Conservation (phyloP, 371 early-diverging fungal genomes). For the Mucor saturninus region DNA sequence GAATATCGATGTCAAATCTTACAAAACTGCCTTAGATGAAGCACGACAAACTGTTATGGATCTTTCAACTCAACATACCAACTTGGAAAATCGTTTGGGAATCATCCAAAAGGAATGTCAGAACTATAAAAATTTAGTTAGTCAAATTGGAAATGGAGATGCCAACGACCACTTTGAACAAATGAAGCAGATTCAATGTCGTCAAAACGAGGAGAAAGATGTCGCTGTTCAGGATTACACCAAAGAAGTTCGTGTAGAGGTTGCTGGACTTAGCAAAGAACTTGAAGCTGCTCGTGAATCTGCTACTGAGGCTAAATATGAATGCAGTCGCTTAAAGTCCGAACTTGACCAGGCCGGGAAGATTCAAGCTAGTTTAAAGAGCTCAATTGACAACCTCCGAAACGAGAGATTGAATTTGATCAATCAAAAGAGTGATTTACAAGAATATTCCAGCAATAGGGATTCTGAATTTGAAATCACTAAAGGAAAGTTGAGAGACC, state of each 20-base stretch:
- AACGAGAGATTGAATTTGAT: too few species aligned
- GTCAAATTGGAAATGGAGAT: constrained; percentile 11
- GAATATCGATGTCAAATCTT: not conserved
- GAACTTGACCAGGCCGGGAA: not conserved
- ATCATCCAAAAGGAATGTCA: constrained; percentile 6
- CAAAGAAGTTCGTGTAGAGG: constrained; percentile 6
- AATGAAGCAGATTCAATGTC: constrained; percentile 9
- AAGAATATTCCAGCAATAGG: not conserved
- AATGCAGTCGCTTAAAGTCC: not conserved
- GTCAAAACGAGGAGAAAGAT: constrained; percentile 14
- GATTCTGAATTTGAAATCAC: constrained; percentile 3
- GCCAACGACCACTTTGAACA: constrained; percentile 7
- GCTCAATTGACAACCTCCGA: not conserved
- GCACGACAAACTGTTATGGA: not conserved
- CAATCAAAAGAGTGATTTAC: not conserved
- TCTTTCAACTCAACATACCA: not conserved
- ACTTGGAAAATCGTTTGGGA: constrained; percentile 2
- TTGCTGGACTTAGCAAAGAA: constrained; percentile 14
- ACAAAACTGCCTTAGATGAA: constrained; percentile 7
- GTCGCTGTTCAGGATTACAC: constrained; percentile 10
- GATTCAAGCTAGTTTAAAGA: not conserved
- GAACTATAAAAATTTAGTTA: constrained; percentile 12
- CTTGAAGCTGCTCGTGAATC: constrained; percentile 5
- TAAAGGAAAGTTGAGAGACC: not conserved
- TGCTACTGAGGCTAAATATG: not conserved